Percentiles rank a stretch among this genome's conserved stretches.
Evolutionary conservation across 495 filamentous ascomycete genomes (phyloP).

Genomic region (Podospora didyma): DNA sequence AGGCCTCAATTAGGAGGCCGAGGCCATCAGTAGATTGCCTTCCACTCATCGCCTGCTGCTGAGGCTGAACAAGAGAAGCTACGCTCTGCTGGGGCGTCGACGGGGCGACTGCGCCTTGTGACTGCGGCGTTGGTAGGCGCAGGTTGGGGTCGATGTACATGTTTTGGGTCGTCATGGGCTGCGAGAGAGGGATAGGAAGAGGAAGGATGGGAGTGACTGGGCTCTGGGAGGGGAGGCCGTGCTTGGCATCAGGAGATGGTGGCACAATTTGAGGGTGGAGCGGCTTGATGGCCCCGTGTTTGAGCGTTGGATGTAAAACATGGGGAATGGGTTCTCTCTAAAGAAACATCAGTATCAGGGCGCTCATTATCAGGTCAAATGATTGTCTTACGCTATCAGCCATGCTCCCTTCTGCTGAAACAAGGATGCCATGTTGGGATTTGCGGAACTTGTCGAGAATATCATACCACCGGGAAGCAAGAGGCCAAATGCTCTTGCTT

Average conservation of each 20-base stretch:
- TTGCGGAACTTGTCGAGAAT: slow-evolving; percentile 39
- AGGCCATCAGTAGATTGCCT: slow-evolving; percentile 24
- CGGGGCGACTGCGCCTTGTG: neutral
- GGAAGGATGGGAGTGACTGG: slow-evolving; percentile 4
- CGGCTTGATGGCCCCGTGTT: slow-evolving; percentile 7
- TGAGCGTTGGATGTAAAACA: slow-evolving; percentile 22
- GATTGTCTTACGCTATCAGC: slow-evolving; percentile 39
- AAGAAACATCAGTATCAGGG: neutral
- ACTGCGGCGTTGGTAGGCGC: slow-evolving; percentile 12
- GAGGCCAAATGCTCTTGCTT: slow-evolving; percentile 42
- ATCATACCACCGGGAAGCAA: slow-evolving; percentile 42
- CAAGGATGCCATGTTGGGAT: slow-evolving; percentile 28
- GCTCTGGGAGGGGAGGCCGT: slow-evolving; percentile 4
- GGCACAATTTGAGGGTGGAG: slow-evolving; percentile 6
- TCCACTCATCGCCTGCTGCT: slow-evolving; percentile 7
- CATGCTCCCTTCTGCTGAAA: slow-evolving; percentile 39
- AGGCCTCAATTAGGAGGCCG: slow-evolving; percentile 26
- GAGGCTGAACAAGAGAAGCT: neutral
- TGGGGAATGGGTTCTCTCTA: slow-evolving; percentile 30
- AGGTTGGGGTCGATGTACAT: slow-evolving; percentile 22
- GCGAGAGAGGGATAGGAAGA: neutral
- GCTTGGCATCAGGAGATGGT: slow-evolving; percentile 5
- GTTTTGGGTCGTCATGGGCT: slow-evolving; percentile 5
- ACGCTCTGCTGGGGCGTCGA: neutral
- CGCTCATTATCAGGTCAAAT: neutral